Conservation (phyloP, 2,329 filamentous ascomycete species). For the Fusarium lateritium region DNA sequence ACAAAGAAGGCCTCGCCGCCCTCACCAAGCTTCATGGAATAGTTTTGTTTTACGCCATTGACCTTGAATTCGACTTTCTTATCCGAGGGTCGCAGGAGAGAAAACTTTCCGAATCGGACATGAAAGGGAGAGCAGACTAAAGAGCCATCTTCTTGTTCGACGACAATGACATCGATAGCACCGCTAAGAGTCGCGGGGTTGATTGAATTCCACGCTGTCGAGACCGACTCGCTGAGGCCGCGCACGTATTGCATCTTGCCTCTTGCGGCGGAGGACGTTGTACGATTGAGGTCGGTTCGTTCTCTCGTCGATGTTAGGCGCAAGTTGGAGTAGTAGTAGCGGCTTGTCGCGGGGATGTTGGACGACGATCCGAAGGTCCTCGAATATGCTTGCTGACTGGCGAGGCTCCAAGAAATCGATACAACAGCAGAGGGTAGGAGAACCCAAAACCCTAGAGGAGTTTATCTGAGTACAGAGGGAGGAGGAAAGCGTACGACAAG, state of each 20-base stretch:
- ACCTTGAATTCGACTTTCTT: slow-evolving; percentile 99
- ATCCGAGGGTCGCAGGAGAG: slow-evolving; percentile 91
- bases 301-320: slow-evolving; percentile 7
- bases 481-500: slow-evolving; percentile 7
- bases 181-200: slow-evolving; percentile 97
- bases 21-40: slow-evolving; percentile 98
- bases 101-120: slow-evolving; percentile 99
- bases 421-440: slow-evolving; percentile 13
- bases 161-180: slow-evolving; percentile 98
- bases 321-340: slow-evolving; percentile 19
- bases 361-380: slow-evolving; percentile 32
- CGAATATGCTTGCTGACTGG: slow-evolving; percentile 5
- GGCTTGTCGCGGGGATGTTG: slow-evolving; percentile 35
- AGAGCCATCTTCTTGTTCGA: slow-evolving; percentile 92
- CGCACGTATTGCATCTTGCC: slow-evolving; percentile 94
- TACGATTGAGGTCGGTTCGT: slow-evolving; percentile 5
- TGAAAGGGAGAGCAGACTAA: slow-evolving; percentile 97
- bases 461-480: slow-evolving; percentile 21
- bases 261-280: slow-evolving; percentile 24
- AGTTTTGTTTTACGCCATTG: slow-evolving; percentile 92
- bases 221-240: slow-evolving; percentile 94
- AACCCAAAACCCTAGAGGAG: slow-evolving; percentile 24
- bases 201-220: slow-evolving; percentile 99
- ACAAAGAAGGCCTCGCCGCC: slow-evolving; percentile 99
- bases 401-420: slow-evolving; percentile 14